phyloP scores from a whole-genome alignment of 352 stramenopile genomes.

The Aphanomyces euteiches region DNA sequence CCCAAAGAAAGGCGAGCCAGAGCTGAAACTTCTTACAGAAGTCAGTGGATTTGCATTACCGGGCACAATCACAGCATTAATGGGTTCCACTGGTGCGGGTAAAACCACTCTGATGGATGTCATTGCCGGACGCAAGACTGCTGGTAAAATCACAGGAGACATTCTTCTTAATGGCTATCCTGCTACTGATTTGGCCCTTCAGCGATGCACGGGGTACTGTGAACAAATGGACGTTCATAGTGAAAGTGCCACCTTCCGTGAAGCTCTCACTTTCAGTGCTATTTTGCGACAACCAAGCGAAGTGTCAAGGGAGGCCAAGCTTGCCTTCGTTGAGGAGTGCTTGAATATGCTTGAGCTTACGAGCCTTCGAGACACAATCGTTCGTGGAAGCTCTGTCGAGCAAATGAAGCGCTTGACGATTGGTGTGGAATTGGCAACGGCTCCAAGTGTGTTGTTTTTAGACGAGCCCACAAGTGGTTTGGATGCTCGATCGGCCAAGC shows the following conservation, averaged over 20 bases:
- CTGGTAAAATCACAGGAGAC: neutral
- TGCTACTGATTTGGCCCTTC: neutral
- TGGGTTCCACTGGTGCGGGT: neutral
- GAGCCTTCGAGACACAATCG: neutral
- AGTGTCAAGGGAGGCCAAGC: neutral
- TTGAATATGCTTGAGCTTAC: neutral
- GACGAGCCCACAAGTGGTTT: no score
- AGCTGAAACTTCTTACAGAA: neutral
- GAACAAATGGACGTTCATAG: slow-evolving; percentile 5
- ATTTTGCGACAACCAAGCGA: neutral
- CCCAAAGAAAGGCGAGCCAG: neutral
- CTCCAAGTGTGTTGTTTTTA: no score
- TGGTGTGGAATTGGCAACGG: no score
- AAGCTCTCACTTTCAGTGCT: neutral
- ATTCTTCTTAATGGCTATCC: neutral
- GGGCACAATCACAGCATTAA: neutral
- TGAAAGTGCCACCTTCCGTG: slow-evolving; percentile 1
- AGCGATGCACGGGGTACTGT: neutral
- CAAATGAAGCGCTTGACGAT: no score
- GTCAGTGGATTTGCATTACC: neutral
- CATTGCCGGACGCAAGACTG: neutral
- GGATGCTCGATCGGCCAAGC: no score
- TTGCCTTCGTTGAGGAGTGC: neutral
- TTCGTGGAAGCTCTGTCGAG: no score
- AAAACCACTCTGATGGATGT: neutral